These are phyloP conservation scores for Oryza meyeriana DNA, from an alignment of 176 grass and related monocot genomes.

Conservation along the genomic window DNA sequence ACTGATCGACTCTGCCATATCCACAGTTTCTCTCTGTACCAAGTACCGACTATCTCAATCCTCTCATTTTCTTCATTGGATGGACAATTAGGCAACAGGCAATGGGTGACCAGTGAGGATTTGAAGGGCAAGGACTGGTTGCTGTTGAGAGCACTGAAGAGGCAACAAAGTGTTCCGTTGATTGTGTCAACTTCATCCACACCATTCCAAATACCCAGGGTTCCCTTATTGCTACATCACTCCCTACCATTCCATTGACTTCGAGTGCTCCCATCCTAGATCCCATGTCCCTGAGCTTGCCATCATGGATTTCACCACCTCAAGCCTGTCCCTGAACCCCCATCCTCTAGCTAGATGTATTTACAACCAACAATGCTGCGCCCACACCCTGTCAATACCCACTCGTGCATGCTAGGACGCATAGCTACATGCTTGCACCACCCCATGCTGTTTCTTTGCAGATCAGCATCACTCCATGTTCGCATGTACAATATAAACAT, in stretches of 20 bases:
- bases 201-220: too few relatives aligned
- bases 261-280: neutral
- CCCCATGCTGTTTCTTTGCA: neutral
- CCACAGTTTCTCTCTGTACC: neutral
- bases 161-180: too few relatives aligned
- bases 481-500: neutral
- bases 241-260: neutral
- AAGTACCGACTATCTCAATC: neutral
- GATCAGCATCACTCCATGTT: neutral
- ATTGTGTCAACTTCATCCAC: too few relatives aligned
- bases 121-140: too few relatives aligned
- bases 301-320: neutral
- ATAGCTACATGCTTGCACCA: neutral
- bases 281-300: neutral
- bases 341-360: neutral
- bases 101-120: neutral
- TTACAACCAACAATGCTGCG: neutral
- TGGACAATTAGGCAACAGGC: neutral
- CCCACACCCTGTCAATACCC: neutral
- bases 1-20: neutral
- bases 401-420: neutral
- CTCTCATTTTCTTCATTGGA: neutral
- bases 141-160: too few relatives aligned
- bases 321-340: neutral
- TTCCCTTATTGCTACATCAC: too few relatives aligned